Evolutionary conservation across 2,329 filamentous ascomycete genomes (phyloP), one percentile per base, ranked within the genome.

Genomic region (Cladophialophora carrionii): DNA sequence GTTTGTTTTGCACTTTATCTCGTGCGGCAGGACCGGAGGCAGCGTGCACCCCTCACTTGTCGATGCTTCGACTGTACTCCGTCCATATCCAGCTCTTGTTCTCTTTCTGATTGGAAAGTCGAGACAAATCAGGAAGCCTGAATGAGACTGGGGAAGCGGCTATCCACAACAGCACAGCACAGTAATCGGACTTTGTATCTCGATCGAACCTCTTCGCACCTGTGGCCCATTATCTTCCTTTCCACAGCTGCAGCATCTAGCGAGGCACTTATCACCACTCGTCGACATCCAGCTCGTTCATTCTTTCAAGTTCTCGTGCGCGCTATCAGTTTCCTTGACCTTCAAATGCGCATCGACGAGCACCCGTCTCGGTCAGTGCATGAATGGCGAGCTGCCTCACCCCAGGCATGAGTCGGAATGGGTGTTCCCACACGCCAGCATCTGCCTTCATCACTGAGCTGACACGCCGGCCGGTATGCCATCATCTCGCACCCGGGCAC

Each of bases 391-490:
- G 17, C 22, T 10, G 9, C 8, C 48, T 51, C 48, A 1, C 12
- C 14, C 22, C 48, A 26, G 22, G 48, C 48, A 51, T 51, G 48
- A 51, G 20, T 51, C 48, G 48, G 48, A 22, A 51, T 51, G 48
- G 48, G 9, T 51, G n/a, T 26, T 20, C 4, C 43, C 14, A 29
- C 48, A 48, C 34, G 14, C 37, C 14, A 34, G 17, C 34, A 31
- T 57, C 37, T 14, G 37, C 37, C 41, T 56, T 57, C 52, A 24
- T 54, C 22, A 53, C 17, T 22, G 43, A 32, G 51, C 51, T 53
- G 34, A 32, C 31, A 48, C 55, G 29, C 41, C 37, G 22, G 43
- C 43, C 58, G 62, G 53, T n/a, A 67, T 69, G 67, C 67, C 67
- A 43, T 62, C 61, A 41, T 63, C 62, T 26, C 61, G 58, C 54